Conservation (phyloP, 2,329 filamentous ascomycete species). For the Fusarium mangiferae region DNA sequence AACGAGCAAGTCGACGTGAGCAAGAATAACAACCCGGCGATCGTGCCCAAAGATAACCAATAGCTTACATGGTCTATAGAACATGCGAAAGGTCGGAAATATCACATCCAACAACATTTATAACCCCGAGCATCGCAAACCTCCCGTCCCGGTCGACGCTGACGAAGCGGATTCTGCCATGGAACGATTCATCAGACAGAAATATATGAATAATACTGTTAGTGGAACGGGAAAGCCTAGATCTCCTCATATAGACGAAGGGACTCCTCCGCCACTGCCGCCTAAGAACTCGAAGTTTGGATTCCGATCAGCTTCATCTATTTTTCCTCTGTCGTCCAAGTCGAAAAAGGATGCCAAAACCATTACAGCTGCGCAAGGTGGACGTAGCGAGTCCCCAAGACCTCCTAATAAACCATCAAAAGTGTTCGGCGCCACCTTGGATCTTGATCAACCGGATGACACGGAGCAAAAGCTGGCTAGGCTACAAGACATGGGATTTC, state of each 20-base stretch:
- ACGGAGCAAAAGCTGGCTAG: conserved; percentile 80
- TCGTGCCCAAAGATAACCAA: background rate
- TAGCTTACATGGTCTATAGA: conserved; percentile 62
- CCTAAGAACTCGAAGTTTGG: conserved; percentile 71
- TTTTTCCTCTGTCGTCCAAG: conserved; percentile 71
- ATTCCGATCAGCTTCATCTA: conserved; percentile 71
- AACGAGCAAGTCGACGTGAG: conserved; percentile 94
- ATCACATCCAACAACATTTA: conserved; percentile 84
- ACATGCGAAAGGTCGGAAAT: conserved; percentile 95
- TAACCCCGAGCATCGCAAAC: conserved; percentile 85
- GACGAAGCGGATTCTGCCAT: conserved; percentile 95
- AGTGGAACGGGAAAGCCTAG: conserved; percentile 51
- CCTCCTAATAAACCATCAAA: conserved; percentile 72
- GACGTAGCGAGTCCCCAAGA: conserved; percentile 51
- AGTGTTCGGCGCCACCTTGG: conserved; percentile 76
- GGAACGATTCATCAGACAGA: conserved; percentile 94
- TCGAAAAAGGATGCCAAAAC: conserved; percentile 64
- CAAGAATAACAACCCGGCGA: conserved; percentile 16
- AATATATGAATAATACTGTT: conserved; percentile 76
- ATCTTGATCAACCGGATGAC: conserved; percentile 63
- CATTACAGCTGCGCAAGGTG: conserved; percentile 40
- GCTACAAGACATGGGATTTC: conserved; percentile 91
- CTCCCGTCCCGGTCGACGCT: conserved; percentile 86
- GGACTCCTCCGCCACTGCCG: conserved; percentile 67
- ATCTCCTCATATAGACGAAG: conserved; percentile 60